These are phyloP conservation scores for Pulveroboletus sp. DNA, from an alignment of 768 basidiomycete genomes.

Conservation along the genomic window DNA sequence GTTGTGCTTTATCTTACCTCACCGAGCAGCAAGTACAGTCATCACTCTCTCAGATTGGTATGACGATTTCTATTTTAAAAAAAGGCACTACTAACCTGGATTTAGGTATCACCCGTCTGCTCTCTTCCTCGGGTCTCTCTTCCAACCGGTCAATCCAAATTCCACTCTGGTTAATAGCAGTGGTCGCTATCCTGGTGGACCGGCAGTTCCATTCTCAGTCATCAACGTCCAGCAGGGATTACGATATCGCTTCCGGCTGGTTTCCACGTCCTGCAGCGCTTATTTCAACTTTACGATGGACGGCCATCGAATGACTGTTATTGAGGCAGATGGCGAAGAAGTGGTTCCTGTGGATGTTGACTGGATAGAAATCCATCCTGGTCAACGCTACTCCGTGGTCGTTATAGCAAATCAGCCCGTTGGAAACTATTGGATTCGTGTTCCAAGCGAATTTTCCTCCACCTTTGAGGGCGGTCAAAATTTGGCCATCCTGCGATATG, in stretches of 20 bases:
- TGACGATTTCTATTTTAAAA: neutral
- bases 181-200: constrained; percentile 44
- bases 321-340: constrained; percentile 48
- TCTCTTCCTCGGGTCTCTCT: constrained; percentile 6
- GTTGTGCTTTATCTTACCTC: neutral
- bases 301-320: constrained; percentile 45
- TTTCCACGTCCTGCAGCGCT: constrained; percentile 46
- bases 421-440: constrained; percentile 55
- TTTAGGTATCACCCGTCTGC: constrained; percentile 37
- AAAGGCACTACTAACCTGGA: constrained; percentile 5
- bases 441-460: constrained; percentile 31
- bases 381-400: constrained; percentile 43
- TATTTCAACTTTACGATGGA: constrained; percentile 42
- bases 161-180: constrained; percentile 50
- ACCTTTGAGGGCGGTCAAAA: constrained; percentile 37
- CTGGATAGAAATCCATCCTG: constrained; percentile 28
- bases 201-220: constrained; percentile 37
- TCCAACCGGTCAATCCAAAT: constrained; percentile 21
- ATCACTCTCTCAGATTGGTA: constrained; percentile 50
- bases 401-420: constrained; percentile 42
- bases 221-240: constrained; percentile 37
- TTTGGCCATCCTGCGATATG: constrained; percentile 50
- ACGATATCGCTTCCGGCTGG: constrained; percentile 52
- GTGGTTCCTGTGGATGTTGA: constrained; percentile 41
- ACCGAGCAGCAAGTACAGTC: constrained; percentile 33